Conservation (phyloP, 441 rosid genomes). For the Capsella rubella region DNA sequence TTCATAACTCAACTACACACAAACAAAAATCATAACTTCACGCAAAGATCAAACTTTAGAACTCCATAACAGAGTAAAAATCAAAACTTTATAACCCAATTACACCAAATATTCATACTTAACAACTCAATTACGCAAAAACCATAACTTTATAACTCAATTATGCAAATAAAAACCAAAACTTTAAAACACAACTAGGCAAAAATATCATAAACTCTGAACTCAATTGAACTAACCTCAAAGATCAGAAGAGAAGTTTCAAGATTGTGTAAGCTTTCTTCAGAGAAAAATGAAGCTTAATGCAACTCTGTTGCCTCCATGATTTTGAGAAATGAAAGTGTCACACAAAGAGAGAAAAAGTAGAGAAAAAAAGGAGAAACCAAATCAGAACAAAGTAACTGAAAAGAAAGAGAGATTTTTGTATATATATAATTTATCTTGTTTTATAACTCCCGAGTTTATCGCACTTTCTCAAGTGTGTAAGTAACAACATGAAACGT, state of each 20-base stretch:
- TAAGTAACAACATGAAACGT: constrained; percentile 32
- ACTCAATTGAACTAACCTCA: constrained; percentile 17
- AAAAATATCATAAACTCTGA: neutral
- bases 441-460: constrained; percentile 39
- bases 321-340: constrained; percentile 16
- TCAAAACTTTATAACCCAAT: neutral
- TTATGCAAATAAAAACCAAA: neutral
- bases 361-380: neutral
- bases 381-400: constrained; percentile 25
- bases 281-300: constrained; percentile 21
- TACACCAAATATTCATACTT: neutral
- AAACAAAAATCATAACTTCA: neutral
- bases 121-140: neutral
- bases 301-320: constrained; percentile 42
- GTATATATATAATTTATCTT: neutral
- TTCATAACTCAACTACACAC: neutral
- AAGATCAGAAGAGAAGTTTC: constrained; percentile 1
- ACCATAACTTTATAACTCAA: neutral
- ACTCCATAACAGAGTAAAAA: neutral
- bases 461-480: constrained; percentile 40
- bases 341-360: neutral
- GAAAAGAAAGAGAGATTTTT: constrained; percentile 34
- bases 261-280: neutral
- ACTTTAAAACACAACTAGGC: neutral
- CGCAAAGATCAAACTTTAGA: no score